Base-by-base conservation (phyloP, 2,329 filamentous ascomycete genomes). In the Pseudocercospora eumusae region DNA sequence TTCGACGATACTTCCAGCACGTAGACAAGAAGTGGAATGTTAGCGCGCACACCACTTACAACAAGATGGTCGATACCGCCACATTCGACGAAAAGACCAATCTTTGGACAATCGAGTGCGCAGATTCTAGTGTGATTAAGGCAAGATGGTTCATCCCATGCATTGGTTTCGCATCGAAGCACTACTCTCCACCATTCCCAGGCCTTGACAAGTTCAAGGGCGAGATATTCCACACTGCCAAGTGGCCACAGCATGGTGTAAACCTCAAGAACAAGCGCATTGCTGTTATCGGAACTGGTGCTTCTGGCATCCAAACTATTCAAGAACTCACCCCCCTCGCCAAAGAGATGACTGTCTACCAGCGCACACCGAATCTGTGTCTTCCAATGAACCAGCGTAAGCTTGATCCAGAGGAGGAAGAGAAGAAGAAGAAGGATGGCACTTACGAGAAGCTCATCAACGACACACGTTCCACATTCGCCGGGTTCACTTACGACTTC, bases 281-380 rank as follows among this genome's bases (percentile, higher is more conserved):
- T 56, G 86, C 82, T 11, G 80, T 88, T 57, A 83, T 89, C 36
- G 87, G 87, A 11, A 88, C 85, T 0, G 87, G 87, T 1, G 83
- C 86, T 0, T 85, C 85, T 0, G 86, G 86, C 1, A 82, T 88
- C 2, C 87, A 89, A 68, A 81, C 87, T 27, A 80, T 81, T 0
- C 87, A 90, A 65, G 85, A 84, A 56, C 83, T 82, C 70, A 83
- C 81, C 1, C 79, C 81, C 4, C 81, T 75, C 61, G 78, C 80
- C 28, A 83, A 80, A 68, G 84, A 82, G 64, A 75, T 86, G n/a
- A 71, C 86, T 13, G 73, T 84, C 0, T 71, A 66, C 61, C 60
- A 64, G 47, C 68, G 70, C 4, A 89, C 86, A 0, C 87, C 87
- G 0, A 89, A 89, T 64, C 76, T 87, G 10, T 84, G 84, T 0